A percentile compares a stretch with the other conserved stretches of the same genome.
Evolutionary conservation across 495 filamentous ascomycete genomes (phyloP).

Genomic region (Xylaria telfairii): DNA sequence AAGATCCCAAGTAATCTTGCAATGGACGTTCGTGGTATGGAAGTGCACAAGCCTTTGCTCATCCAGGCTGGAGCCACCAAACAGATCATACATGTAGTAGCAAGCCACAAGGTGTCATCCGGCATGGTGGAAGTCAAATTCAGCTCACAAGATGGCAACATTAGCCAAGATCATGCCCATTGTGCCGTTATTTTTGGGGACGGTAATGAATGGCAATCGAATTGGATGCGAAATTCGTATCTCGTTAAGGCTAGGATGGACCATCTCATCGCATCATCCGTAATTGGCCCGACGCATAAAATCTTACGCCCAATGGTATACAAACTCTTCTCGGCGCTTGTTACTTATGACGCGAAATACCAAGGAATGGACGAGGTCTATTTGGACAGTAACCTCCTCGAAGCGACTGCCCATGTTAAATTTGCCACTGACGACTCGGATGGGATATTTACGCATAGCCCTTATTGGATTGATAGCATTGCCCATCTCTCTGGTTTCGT

Average conservation of each 20-base stretch:
- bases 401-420: slow-evolving; percentile 37
- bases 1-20: slow-evolving; percentile 37
- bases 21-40: slow-evolving; percentile 60
- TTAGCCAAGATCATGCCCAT: slow-evolving; percentile 41
- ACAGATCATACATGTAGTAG: slow-evolving; percentile 27
- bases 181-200: slow-evolving; percentile 45
- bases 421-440: slow-evolving; percentile 27
- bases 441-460: slow-evolving; percentile 60
- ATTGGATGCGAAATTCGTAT: slow-evolving; percentile 51
- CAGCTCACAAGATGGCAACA: slow-evolving; percentile 30
- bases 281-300: slow-evolving; percentile 48
- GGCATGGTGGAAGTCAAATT: slow-evolving; percentile 33
- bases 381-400: slow-evolving; percentile 34
- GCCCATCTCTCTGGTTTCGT: slow-evolving; percentile 67
- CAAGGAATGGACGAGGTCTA: slow-evolving; percentile 34
- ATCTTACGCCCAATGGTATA: slow-evolving; percentile 66
- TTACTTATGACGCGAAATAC: slow-evolving; percentile 55
- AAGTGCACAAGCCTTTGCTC: slow-evolving; percentile 64
- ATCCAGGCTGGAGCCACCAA: slow-evolving; percentile 39
- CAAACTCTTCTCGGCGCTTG: slow-evolving; percentile 65
- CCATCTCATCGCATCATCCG: slow-evolving; percentile 41
- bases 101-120: slow-evolving; percentile 39
- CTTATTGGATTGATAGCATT: slow-evolving; percentile 68
- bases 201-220: slow-evolving; percentile 37
- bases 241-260: slow-evolving; percentile 50